A percentile compares a stretch with the other conserved stretches of the same genome.
These are phyloP conservation scores for Xylariales sp. DNA, from an alignment of 2,329 filamentous ascomycete species.

Conservation along the genomic window DNA sequence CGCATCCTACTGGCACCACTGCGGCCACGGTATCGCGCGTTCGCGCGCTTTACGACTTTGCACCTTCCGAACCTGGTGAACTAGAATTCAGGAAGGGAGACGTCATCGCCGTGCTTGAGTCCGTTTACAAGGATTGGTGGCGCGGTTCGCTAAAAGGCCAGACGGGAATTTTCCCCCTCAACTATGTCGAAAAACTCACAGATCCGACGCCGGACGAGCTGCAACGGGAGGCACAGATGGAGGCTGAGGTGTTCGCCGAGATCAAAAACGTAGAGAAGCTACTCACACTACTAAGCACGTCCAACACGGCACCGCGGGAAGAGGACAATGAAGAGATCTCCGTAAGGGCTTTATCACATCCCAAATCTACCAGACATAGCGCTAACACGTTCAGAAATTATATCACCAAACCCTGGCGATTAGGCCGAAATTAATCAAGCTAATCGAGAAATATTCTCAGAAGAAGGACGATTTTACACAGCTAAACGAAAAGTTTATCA, in stretches of 20 bases:
- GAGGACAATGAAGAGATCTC: constrained; percentile 98
- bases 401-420: constrained; percentile 97
- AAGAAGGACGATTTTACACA: constrained; percentile 99
- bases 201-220: constrained; percentile 95
- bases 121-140: constrained; percentile 99
- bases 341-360: constrained; percentile 56
- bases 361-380: constrained; percentile 14
- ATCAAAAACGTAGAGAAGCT: constrained; percentile 76
- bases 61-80: constrained; percentile 92
- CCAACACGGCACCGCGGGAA: constrained; percentile 80
- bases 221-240: constrained; percentile 95
- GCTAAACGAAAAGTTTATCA: constrained; percentile 99
- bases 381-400: constrained; percentile 66
- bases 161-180: constrained; percentile 97
- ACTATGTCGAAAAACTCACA: constrained; percentile 97
- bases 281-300: constrained; percentile 89
- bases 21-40: constrained; percentile 96
- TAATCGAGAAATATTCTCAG: constrained; percentile 99
- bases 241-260: constrained; percentile 75
- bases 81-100: constrained; percentile 97
- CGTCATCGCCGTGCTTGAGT: constrained; percentile 95
- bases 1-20: constrained; percentile 84
- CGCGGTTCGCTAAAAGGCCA: constrained; percentile 93
- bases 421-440: constrained; percentile 93
- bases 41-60: constrained; percentile 92